Evolutionary conservation across 768 basidiomycete species (phyloP).

Genomic region (Inosperma sp.): DNA sequence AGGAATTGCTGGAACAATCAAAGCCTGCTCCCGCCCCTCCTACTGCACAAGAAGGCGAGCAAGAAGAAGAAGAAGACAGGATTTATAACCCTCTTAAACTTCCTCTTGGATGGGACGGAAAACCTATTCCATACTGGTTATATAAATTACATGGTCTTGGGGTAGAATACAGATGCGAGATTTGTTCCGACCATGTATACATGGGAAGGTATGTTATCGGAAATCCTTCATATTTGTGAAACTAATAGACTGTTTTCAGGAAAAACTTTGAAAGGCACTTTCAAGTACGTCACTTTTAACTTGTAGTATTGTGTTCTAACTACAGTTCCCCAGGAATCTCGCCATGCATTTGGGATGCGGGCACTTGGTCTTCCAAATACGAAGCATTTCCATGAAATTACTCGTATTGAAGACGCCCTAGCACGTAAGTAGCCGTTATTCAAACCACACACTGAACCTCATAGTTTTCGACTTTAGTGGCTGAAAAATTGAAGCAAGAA

Average conservation of each 20-base stretch:
- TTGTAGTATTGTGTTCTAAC: conserved; percentile 14
- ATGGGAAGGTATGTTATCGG: conserved; percentile 75
- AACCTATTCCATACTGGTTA: conserved; percentile 98
- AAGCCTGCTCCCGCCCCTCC: conserved; percentile 45
- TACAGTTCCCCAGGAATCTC: conserved; percentile 59
- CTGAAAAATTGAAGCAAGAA: conserved; percentile 95
- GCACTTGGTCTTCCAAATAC: conserved; percentile 96
- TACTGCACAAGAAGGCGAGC: conserved; percentile 46
- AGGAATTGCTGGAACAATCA: conserved; percentile 77
- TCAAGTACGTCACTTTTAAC: conserved; percentile 47
- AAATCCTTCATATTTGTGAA: conserved; percentile 8
- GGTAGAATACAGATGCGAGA: conserved; percentile 97
- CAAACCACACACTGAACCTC: background rate
- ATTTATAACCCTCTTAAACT: conserved; percentile 98
- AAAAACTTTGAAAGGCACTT: conserved; percentile 98
- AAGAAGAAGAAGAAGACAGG: conserved; percentile 90
- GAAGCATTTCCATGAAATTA: conserved; percentile 99
- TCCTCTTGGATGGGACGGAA: conserved; percentile 96
- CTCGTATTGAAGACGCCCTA: conserved; percentile 93
- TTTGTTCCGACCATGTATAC: conserved; percentile 94
- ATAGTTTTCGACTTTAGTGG: conserved; percentile 54
- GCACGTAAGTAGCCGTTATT: conserved; percentile 56
- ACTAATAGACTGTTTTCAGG: conserved; percentile 33
- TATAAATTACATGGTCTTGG: conserved; percentile 98
- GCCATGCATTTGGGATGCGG: conserved; percentile 98